Evolutionary conservation across 2,329 filamentous ascomycete genomes (phyloP), one percentile per base, ranked within the genome.

Genomic region (Purpureocillium takamizusanense): DNA sequence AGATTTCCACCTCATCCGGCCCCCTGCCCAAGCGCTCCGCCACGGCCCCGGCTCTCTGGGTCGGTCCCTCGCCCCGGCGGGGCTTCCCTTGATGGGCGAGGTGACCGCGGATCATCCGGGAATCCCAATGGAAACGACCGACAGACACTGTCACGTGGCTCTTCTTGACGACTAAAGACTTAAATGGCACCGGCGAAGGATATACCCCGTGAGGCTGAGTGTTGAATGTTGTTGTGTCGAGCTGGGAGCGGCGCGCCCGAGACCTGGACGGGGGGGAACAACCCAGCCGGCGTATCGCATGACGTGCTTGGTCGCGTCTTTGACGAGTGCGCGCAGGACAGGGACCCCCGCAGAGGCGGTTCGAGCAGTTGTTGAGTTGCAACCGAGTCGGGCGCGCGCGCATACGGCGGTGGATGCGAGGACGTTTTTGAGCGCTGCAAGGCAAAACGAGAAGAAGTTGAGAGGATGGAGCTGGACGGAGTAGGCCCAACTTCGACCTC

Each of bases 201-300:
- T 62, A 62, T 62, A 62, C 59, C 59, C 57, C 55, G 53, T 51
- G 57, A 60, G 53, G 54, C 56, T 57, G 51, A 55, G 56, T 54
- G 57, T 59, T 36, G 36, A 25, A 38, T 36, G 48, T 43, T 47
- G 49, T 51, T 46, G 45, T 57, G 55, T 55, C 53, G 56, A 58
- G 56, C 52, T 57, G 49, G 21, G 48, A 48, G 43, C 47, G 47
- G 48, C 54, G 50, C 32, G 33, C 35, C 43, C 43, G 36, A n/a
- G n/a, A 39, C 32, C 31, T 32, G 28, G 16, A 38, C 29, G 41
- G 36, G 21, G 21, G 6, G 21, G 21, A n/a, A n/a, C n/a, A n/a
- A n/a, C 21, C 10, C 21, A 10, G 21, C 21, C 21, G 21, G 21
- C 21, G 21, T 5, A 5, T 10, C 33, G 18, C 12, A 35, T 6